Base-by-base conservation (phyloP, 225 moss, liverwort and hornwort genomes). In the Asterella californica region DNA sequence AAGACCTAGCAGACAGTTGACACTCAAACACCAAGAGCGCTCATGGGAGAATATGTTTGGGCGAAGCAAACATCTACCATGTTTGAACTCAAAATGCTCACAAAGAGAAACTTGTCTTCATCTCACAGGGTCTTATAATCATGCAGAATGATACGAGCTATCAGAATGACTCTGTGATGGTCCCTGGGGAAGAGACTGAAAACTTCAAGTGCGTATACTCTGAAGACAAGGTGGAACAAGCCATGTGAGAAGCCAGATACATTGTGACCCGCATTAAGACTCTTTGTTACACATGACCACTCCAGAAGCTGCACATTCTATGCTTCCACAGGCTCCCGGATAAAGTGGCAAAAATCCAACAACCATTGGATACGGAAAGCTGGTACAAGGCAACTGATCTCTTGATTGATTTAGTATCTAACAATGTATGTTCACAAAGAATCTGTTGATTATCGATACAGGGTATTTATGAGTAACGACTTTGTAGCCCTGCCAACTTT, bases 371-470 rank as follows among this genome's bases (percentile, higher is more conserved):
- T 18, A 38, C 38, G 48, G 48, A 72, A 24, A 72, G 72, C 27
- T 72, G 27, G 42, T 27, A 47, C 49, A 72, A 72, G 42, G 48
- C 72, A 49, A 27, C 27, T 70, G 36, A 33, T 67, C 9, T 45
- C 24, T 12, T 24, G 24, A 49, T 22, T 37, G n/a, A 49, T 72
- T 48, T 72, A 72, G 45, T 27, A 48, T 72, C 42, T 72, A 72
- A 72, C 72, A 72, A 45, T 49, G 46, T 47, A 49, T 72, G 47
- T 49, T 72, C 72, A 72, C 21, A 72, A 72, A 49, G 27, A 72
- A 27, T 49, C 72, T 72, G 49, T 12, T 71, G 21, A 49, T 49
- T 72, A 72, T n/a, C 27, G 18, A 21, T 47, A 48, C 24, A 15
- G 50, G n/a, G 12, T 50, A 53, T 53, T 21, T 55, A 59, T 59